Evolutionary conservation across 768 basidiomycete genomes (phyloP).

Genomic region (Podaxis sp.): DNA sequence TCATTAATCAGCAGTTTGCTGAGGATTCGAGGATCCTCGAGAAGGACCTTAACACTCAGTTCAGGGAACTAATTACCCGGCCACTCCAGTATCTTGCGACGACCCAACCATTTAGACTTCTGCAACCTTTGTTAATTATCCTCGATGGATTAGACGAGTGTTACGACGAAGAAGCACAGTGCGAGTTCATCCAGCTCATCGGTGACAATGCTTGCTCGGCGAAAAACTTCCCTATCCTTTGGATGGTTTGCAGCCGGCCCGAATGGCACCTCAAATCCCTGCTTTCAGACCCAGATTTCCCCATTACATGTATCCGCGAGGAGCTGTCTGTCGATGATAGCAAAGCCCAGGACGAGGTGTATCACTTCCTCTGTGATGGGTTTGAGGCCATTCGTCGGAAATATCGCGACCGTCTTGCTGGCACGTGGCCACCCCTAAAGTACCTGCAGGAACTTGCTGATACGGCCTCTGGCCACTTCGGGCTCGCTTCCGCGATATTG

Average conservation of each 20-base stretch:
- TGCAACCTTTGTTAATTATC: background rate
- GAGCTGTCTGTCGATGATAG: background rate
- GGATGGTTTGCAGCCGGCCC: background rate
- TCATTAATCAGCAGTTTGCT: no score
- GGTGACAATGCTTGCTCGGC: background rate
- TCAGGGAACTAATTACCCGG: background rate
- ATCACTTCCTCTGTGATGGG: background rate
- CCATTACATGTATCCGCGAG: background rate
- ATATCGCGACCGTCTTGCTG: background rate
- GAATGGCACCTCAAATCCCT: background rate
- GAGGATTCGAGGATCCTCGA: background rate
- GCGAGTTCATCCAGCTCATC: background rate
- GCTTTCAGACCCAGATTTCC: background rate
- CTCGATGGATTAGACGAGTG: background rate
- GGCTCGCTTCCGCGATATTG: background rate
- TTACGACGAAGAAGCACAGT: background rate
- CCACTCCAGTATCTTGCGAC: background rate
- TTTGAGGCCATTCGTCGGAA: background rate
- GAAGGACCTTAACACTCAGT: background rate
- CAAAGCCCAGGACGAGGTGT: background rate
- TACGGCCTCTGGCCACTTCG: background rate
- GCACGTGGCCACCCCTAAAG: background rate
- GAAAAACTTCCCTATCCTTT: background rate
- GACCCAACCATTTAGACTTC: background rate
- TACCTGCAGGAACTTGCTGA: background rate